Conservation (phyloP, 495 filamentous ascomycete genomes). For the Podospora comata region DNA sequence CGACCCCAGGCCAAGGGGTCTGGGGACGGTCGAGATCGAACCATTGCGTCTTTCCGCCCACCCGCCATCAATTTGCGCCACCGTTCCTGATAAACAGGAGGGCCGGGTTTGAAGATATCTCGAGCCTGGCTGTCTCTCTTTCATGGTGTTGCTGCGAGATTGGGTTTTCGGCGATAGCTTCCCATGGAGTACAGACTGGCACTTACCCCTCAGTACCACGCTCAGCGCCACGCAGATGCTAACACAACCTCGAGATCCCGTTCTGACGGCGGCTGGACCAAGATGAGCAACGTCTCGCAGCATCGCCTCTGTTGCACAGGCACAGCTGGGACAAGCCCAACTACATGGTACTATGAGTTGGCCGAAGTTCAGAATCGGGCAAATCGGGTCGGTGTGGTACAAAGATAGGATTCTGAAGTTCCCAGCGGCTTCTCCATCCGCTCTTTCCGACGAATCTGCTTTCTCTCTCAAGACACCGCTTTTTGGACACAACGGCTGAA, state of each 20-base stretch:
- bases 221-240: background rate
- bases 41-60: background rate
- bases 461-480: background rate
- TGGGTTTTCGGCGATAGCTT: background rate
- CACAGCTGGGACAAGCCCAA: background rate
- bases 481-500: background rate
- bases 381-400: background rate
- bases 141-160: background rate
- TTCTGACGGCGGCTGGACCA: background rate
- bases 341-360: background rate
- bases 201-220: background rate
- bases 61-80: background rate
- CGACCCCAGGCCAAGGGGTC: background rate
- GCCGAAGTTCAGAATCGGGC: background rate
- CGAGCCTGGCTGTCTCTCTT: background rate
- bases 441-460: background rate
- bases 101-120: background rate
- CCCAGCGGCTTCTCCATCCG: background rate
- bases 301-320: background rate
- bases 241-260: background rate
- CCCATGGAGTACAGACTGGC: background rate
- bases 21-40: conserved; percentile 4
- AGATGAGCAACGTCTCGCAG: background rate
- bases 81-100: background rate
- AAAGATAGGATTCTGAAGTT: background rate